Evolutionary conservation across 148 eudicot species (phyloP).

Genomic region (Nepenthes gracilis): DNA sequence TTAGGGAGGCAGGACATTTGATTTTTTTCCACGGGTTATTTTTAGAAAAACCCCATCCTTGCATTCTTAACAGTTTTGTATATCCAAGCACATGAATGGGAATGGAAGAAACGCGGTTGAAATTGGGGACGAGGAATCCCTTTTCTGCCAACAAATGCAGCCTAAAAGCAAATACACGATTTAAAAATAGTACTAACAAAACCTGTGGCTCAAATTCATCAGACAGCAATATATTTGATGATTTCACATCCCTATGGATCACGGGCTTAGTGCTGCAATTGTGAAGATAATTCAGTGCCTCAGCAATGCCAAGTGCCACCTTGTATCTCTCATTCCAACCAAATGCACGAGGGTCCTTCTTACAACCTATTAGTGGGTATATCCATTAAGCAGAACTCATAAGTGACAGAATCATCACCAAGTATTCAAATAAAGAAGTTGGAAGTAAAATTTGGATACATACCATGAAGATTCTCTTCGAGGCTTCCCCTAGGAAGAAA

Average conservation of each 20-base stretch:
- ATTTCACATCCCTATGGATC: conserved; percentile 93
- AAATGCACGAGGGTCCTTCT: conserved; percentile 34
- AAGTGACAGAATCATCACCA: background rate
- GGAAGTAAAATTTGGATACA: background rate
- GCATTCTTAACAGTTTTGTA: background rate
- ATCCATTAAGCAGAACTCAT: background rate
- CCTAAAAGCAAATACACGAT: background rate
- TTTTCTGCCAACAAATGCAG: too few relatives aligned
- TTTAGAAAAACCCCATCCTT: background rate
- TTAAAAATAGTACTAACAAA: background rate
- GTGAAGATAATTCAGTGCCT: conserved; percentile 76
- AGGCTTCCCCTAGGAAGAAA: conserved; percentile 82
- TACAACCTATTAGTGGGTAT: conserved; percentile 26
- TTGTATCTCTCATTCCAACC: conserved; percentile 79
- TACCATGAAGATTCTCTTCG: conserved; percentile 92
- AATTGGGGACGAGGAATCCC: background rate
- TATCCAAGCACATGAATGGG: background rate
- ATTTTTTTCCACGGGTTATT: too few relatives aligned
- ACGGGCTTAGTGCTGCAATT: conserved; percentile 36
- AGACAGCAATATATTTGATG: conserved; percentile 80
- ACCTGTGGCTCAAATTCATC: conserved; percentile 94
- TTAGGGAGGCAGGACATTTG: background rate
- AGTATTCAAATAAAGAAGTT: conserved; percentile 4
- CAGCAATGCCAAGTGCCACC: conserved; percentile 85
- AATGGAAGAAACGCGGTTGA: background rate